Evolutionary conservation across 2,329 filamentous ascomycete genomes (phyloP), one percentile per base, ranked within the genome.

Genomic region (Ampelomyces quisqualis): DNA sequence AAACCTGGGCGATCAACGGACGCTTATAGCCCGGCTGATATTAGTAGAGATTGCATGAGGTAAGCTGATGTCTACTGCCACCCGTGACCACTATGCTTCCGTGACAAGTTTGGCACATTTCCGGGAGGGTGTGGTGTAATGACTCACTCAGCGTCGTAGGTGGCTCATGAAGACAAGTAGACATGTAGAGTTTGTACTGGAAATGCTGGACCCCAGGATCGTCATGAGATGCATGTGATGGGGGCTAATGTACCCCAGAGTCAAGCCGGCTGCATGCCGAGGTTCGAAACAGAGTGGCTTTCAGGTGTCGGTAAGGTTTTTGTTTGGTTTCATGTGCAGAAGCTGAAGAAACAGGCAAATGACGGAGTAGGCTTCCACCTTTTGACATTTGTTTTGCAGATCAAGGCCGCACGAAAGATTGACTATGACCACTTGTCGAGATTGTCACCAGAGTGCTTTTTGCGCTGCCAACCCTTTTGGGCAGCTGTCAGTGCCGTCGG

Each of bases 241-340:
- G 40, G 32, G 47, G 45, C 57, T 60, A 58, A 58, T 62, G 58
- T 59, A 65, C 64, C 64, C 63, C 63, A 64, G 60, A 51, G 55
- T 58, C 43, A 43, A 21, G 17, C 44, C 55, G 55, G 54, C 45
- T 53, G 53, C 56, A 61, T 34, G 37, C 36, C 27, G 15, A 19
- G 36, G 19, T 19, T 33, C 36, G 31, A 44, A 14, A 38, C 47
- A 21, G 13, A 41, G 43, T 34, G 39, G 35, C 34, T 28, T 43
- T 39, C 39, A 43, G 45, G 42, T 43, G 35, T 42, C 34, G 43
- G 38, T 45, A 49, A 55, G 44, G 45, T 61, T 55, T 54, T 37
- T 35, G 44, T 57, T 56, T 57, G 42, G 58, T 53, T 52, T 54
- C 48, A 51, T 30, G 30, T 31, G 32, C 26, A 40, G 32, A 24